Base-by-base conservation (phyloP, 1,284 basidiomycete species). In the Earliella scabrosa region DNA sequence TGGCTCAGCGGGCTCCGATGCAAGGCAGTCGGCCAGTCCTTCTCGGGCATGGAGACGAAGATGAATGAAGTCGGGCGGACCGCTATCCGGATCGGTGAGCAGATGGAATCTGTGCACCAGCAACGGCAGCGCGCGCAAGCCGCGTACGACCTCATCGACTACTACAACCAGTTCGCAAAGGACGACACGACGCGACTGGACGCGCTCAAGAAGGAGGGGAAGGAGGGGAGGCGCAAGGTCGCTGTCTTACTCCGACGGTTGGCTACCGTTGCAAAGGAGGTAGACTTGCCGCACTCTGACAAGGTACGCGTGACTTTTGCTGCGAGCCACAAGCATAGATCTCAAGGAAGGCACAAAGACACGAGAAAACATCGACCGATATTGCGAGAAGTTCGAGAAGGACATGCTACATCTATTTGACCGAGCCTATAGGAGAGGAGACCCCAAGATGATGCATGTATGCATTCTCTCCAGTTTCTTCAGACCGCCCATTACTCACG, bases 391-490 rank as follows among this genome's bases (percentile, higher is more conserved):
- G 68, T 99, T 99, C 65, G 97, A 99, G 75, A 98, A 97, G 74
- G 97, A 99, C 70, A 97, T 98, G 87, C 85, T 99, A 52, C 88
- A 92, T 68, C 79, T 98, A 43, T 99, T 99, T 68, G 97, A 99
- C 73, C 79, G 90, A 63, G 95, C 92, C 68, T 98, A 98, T 74
- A 85, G 95, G 50, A 93, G 94, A 69, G 95, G 96, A 31, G 97
- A 99, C 69, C 97, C 97, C 0, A 96, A 96, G 73, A 94, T 97
- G 90, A 99, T 99, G 97, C 93, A 95, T 75, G 95, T 95, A 65
- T 52, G 49, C 11, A 27, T 18, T 38, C 16, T 16, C 24, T 35
- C 52, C n/a, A 11, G n/a, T 29, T 16, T 18, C 56, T 3, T 29
- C 20, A 10, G 41, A 18, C 8, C 2, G 38, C 31, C 49, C 14